Conservation (phyloP, 805 yeast species). For the Nakazawaea wyomingensis region DNA sequence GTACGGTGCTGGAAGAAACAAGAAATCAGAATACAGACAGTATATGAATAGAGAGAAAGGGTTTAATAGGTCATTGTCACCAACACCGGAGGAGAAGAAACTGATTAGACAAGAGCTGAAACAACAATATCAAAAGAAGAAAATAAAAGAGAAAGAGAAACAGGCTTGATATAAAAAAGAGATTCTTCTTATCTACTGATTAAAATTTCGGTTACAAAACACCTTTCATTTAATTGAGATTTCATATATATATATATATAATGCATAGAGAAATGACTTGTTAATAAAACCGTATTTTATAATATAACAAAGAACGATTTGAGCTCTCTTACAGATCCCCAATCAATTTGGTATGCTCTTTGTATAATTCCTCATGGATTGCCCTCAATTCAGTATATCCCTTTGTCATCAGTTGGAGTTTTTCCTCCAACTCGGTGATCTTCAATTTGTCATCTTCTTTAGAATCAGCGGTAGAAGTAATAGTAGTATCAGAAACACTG, state of each 20-base stretch:
- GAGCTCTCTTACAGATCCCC: slow-evolving; percentile 9
- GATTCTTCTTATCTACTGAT: not conserved
- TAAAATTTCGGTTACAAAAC: too few relatives aligned
- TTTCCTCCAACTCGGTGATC: slow-evolving; percentile 34
- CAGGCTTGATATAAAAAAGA: not conserved
- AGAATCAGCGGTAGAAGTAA: too few relatives aligned
- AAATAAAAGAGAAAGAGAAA: slow-evolving; percentile 1
- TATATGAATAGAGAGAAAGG: slow-evolving; percentile 56
- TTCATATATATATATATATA: too few relatives aligned
- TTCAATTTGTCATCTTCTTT: slow-evolving; percentile 22
- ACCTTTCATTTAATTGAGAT: too few relatives aligned
- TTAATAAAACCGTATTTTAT: too few relatives aligned
- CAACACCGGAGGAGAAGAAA: slow-evolving; percentile 27
- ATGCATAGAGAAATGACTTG: too few relatives aligned
- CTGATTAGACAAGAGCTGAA: too few relatives aligned
- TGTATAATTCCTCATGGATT: slow-evolving; percentile 54
- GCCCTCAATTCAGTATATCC: slow-evolving; percentile 57
- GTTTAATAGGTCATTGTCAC: slow-evolving; percentile 51
- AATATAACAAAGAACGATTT: too few relatives aligned
- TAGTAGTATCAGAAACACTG: too few relatives aligned
- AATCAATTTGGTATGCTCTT: slow-evolving; percentile 40
- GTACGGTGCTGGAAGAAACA: slow-evolving; percentile 34
- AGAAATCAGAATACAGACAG: slow-evolving; percentile 47
- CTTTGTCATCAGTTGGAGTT: slow-evolving; percentile 44
- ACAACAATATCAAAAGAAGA: not conserved